Conservation (phyloP, 768 basidiomycete species). For the Russula virescens region DNA sequence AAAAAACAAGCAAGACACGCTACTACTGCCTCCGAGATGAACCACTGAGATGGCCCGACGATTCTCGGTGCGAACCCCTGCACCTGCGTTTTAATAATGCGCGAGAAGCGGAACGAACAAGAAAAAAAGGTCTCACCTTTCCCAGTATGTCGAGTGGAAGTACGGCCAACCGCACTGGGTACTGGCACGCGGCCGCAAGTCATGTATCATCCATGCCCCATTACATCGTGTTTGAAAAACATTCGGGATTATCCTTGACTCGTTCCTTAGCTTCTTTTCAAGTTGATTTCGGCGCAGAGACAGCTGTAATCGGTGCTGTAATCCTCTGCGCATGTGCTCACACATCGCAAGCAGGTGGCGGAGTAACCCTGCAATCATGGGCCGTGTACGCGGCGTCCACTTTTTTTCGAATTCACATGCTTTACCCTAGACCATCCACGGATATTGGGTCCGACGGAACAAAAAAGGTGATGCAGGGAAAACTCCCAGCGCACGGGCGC, state of each 20-base stretch:
- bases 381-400: neutral
- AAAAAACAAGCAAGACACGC: neutral
- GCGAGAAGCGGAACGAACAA: neutral
- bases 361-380: neutral
- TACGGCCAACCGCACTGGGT: neutral
- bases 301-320: neutral
- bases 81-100: neutral
- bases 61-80: neutral
- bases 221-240: neutral
- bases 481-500: neutral
- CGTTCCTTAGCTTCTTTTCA: neutral
- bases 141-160: neutral
- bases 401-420: neutral
- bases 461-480: neutral
- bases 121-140: neutral
- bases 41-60: neutral
- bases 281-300: neutral
- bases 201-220: neutral
- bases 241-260: neutral
- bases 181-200: too few species aligned
- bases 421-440: conserved; percentile 6
- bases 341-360: neutral
- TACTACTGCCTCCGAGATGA: neutral
- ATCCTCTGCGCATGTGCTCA: neutral
- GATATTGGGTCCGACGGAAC: neutral